phyloP scores from a whole-genome alignment of 2,329 filamentous ascomycete genomes.

The Nemania bipapillata region DNA sequence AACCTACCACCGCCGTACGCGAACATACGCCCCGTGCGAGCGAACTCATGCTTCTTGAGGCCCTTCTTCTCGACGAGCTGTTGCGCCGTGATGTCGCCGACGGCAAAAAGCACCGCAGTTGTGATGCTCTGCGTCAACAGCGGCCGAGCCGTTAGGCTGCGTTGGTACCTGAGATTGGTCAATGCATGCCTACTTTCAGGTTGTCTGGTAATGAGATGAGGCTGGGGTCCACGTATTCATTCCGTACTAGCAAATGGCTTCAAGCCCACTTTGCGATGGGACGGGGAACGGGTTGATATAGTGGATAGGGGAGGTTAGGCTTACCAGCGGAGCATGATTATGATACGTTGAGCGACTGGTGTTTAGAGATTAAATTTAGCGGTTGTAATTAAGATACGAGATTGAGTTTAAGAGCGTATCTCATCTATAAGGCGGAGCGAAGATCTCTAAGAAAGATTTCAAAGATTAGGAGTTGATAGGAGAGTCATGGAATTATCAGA shows the following conservation, averaged over 20 bases:
- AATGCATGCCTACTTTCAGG: background rate
- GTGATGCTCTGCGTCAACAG: slow-evolving; percentile 91
- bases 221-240: background rate
- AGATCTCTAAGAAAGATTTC: background rate
- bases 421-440: background rate
- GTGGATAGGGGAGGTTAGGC: slow-evolving; percentile 15
- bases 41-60: slow-evolving; percentile 76
- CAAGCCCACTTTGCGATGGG: background rate
- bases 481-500: slow-evolving; percentile 15
- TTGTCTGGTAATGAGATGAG: background rate
- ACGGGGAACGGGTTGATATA: slow-evolving; percentile 2
- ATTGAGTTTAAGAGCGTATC: slow-evolving; percentile 32
- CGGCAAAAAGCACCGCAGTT: slow-evolving; percentile 90
- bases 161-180: slow-evolving; percentile 76
- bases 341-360: slow-evolving; percentile 24
- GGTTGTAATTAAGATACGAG: background rate
- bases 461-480: slow-evolving; percentile 17
- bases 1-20: slow-evolving; percentile 78
- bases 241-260: background rate
- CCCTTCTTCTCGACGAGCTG: slow-evolving; percentile 88
- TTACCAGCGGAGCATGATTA: slow-evolving; percentile 51
- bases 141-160: slow-evolving; percentile 80
- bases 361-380: slow-evolving; percentile 30
- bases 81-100: slow-evolving; percentile 90
- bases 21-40: slow-evolving; percentile 80